Evolutionary conservation across 1,284 basidiomycete species (phyloP).

Genomic region (Abortiporus biennis): DNA sequence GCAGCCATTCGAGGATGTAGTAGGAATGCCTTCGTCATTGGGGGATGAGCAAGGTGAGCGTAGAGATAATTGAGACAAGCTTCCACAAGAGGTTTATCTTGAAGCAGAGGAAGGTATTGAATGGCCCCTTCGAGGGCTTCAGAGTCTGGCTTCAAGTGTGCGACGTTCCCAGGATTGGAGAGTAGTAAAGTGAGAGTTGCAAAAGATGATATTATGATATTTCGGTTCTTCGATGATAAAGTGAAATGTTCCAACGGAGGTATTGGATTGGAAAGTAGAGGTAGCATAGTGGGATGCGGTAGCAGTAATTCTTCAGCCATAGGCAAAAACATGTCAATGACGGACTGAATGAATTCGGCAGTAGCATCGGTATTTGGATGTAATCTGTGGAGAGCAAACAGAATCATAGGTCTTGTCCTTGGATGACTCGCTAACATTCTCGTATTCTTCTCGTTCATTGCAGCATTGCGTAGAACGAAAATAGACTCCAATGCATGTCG

Average conservation of each 20-base stretch:
- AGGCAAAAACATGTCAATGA: conserved; percentile 54
- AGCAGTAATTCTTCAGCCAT: conserved; percentile 23
- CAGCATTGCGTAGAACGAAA: conserved; percentile 72
- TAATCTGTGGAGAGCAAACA: conserved; percentile 51
- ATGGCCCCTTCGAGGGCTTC: conserved; percentile 56
- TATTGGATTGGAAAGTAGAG: conserved; percentile 23
- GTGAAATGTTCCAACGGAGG: conserved; percentile 36
- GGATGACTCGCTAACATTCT: conserved; percentile 50
- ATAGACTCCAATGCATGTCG: conserved; percentile 71
- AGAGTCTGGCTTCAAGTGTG: conserved; percentile 46
- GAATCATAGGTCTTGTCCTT: conserved; percentile 55
- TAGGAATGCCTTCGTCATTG: conserved; percentile 74
- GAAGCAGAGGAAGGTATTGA: conserved; percentile 67
- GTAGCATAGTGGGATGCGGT: conserved; percentile 22
- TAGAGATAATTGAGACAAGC: conserved; percentile 73
- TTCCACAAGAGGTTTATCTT: conserved; percentile 63
- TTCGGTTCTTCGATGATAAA: conserved; percentile 57
- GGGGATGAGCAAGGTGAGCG: conserved; percentile 64
- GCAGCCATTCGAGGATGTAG: conserved; percentile 62
- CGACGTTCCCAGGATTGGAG: conserved; percentile 51
- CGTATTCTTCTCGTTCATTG: conserved; percentile 59
- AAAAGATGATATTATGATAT: conserved; percentile 63
- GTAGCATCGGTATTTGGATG: conserved; percentile 53
- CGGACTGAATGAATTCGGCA: conserved; percentile 61
- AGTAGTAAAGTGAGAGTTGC: conserved; percentile 54